A percentile compares a stretch with the other conserved stretches of the same genome.
Conservation (phyloP, 805 yeast species). For the Peterozyma xylosa region DNA sequence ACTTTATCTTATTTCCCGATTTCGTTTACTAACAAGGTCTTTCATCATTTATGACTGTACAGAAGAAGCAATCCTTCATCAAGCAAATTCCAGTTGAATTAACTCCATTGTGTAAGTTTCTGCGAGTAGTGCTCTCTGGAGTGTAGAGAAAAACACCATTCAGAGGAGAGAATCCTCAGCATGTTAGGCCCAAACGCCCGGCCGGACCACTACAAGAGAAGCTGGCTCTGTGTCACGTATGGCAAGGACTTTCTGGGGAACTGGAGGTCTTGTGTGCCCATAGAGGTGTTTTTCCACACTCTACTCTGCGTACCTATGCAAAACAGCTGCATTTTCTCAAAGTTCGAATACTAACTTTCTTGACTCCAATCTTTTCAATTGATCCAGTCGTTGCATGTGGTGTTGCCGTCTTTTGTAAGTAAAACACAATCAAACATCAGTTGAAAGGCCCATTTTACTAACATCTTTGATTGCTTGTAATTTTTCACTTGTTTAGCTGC, state of each 20-base stretch:
- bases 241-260: no score
- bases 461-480: not conserved
- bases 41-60: not conserved
- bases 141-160: no score
- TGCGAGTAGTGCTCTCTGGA: not conserved
- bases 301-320: no score
- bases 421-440: not conserved
- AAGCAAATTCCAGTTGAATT: conserved; percentile 43
- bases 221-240: no score
- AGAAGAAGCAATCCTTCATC: conserved; percentile 14
- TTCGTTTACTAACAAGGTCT: not conserved
- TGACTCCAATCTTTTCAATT: not conserved
- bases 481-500: conserved; percentile 25
- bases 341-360: not conserved
- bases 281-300: no score
- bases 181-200: no score
- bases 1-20: conserved; percentile 4
- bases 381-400: conserved; percentile 38
- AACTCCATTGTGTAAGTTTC: conserved; percentile 36
- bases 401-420: conserved; percentile 32
- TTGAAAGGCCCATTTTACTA: not conserved
- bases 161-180: no score
- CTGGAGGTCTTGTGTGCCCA: no score
- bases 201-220: no score
- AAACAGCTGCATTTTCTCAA: no score